These are phyloP conservation scores for Solanum rostratum DNA, from an alignment of 257 asterid species.

Conservation along the genomic window DNA sequence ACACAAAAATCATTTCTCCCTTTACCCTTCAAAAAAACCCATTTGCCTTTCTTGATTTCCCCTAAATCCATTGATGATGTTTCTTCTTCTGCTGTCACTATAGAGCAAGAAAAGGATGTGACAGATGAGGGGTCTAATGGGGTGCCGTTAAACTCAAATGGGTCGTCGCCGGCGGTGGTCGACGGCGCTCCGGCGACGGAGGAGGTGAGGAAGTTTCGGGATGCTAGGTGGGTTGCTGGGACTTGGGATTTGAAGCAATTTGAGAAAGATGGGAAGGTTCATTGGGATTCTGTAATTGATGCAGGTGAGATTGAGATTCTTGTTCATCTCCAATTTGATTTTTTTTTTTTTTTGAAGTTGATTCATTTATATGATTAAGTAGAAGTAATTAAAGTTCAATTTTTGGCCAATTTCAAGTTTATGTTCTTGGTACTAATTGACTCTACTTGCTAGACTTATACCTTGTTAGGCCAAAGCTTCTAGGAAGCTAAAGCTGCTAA, in stretches of 20 bases:
- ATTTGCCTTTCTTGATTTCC: slow-evolving; percentile 12
- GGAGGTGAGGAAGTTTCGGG: slow-evolving; percentile 18
- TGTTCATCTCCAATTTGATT: background rate
- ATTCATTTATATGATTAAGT: background rate
- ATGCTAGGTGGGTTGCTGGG: slow-evolving; percentile 71
- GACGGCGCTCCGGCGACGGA: slow-evolving; percentile 23
- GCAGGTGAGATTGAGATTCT: slow-evolving; percentile 42
- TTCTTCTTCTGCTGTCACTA: slow-evolving; percentile 21
- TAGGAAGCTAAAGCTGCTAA: background rate
- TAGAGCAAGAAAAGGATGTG: slow-evolving; percentile 3
- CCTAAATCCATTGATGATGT: slow-evolving; percentile 26
- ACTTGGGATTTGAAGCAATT: slow-evolving; percentile 88
- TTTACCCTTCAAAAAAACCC: slow-evolving; percentile 15
- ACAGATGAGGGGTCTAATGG: slow-evolving; percentile 3
- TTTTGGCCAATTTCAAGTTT: background rate
- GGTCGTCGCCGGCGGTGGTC: slow-evolving; percentile 19
- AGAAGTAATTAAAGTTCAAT: background rate
- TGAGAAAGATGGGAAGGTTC: slow-evolving; percentile 45
- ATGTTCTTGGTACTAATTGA: background rate
- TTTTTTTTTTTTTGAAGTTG: background rate
- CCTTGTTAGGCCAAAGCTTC: background rate
- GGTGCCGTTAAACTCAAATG: slow-evolving; percentile 41
- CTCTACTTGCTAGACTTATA: background rate
- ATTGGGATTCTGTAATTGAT: slow-evolving; percentile 94
- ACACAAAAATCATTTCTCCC: slow-evolving; percentile 14